These are phyloP conservation scores for Chaetomium sp. DNA, from an alignment of 2,329 filamentous ascomycete species.

Conservation along the genomic window DNA sequence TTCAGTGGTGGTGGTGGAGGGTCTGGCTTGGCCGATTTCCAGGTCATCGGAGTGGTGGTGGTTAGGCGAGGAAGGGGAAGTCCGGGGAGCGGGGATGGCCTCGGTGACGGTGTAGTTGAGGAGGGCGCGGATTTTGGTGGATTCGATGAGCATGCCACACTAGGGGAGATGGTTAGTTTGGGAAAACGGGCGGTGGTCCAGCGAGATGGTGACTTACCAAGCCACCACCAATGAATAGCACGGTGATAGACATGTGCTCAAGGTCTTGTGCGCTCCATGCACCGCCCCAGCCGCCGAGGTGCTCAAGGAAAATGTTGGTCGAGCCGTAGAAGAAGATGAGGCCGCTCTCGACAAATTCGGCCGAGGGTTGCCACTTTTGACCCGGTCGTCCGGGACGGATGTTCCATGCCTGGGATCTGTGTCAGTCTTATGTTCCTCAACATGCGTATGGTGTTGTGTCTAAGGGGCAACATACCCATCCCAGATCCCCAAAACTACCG, in stretches of 20 bases:
- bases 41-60: neutral
- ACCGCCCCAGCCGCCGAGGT: conserved; percentile 65
- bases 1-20: conserved; percentile 30
- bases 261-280: conserved; percentile 74
- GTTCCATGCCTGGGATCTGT: conserved; percentile 67
- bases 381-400: conserved; percentile 56
- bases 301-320: conserved; percentile 89
- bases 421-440: conserved; percentile 11
- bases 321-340: conserved; percentile 86
- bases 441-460: neutral
- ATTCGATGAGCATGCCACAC: conserved; percentile 83
- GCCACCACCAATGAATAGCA: conserved; percentile 90
- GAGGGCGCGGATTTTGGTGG: conserved; percentile 58
- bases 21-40: conserved; percentile 7
- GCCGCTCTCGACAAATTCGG: conserved; percentile 83
- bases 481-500: conserved; percentile 81
- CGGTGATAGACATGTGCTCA: conserved; percentile 86
- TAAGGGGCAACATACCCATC: conserved; percentile 55
- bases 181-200: neutral
- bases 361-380: conserved; percentile 65
- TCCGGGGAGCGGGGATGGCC: conserved; percentile 17
- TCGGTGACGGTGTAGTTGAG: conserved; percentile 47
- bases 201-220: conserved; percentile 50
- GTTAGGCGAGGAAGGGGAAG: neutral
- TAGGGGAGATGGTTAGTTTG: conserved; percentile 26